A percentile compares a stretch with the other conserved stretches of the same genome.
Evolutionary conservation across 805 yeast genomes (phyloP).

Genomic region (Candida germanica): DNA sequence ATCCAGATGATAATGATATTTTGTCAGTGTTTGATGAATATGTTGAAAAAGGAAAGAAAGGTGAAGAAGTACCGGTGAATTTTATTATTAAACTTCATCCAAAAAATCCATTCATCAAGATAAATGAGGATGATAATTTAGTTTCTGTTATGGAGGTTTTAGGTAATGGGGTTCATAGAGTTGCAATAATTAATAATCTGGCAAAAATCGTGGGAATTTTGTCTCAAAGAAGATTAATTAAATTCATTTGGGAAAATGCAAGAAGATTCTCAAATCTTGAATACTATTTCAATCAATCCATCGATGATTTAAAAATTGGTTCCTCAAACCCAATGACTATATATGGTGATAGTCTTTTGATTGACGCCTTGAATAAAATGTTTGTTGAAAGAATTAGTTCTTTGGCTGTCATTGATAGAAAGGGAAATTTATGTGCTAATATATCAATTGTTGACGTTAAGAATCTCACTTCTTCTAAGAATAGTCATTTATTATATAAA

Average conservation of each 20-base stretch:
- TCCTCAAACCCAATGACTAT: constrained; percentile 68
- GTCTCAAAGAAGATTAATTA: constrained; percentile 85
- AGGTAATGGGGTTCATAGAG: constrained; percentile 94
- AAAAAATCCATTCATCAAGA: constrained; percentile 82
- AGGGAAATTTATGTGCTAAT: constrained; percentile 76
- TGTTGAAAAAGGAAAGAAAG: constrained; percentile 67
- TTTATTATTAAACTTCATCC: constrained; percentile 82
- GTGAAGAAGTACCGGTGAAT: constrained; percentile 87
- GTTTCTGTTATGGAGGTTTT: constrained; percentile 77
- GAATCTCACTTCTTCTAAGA: constrained; percentile 81
- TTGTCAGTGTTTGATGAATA: constrained; percentile 27
- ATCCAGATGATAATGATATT: constrained; percentile 23
- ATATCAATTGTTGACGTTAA: constrained; percentile 93
- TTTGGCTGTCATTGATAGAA: constrained; percentile 85
- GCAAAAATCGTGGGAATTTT: constrained; percentile 74
- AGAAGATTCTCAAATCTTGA: constrained; percentile 82
- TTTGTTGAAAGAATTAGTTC: constrained; percentile 80
- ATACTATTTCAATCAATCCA: constrained; percentile 60
- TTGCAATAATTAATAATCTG: constrained; percentile 62
- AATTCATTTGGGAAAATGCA: constrained; percentile 90
- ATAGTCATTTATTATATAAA: constrained; percentile 76
- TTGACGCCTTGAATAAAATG: constrained; percentile 86
- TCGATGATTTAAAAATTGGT: constrained; percentile 77
- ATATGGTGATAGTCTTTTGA: constrained; percentile 80
- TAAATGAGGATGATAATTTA: constrained; percentile 65